Conservation (phyloP, 352 stramenopile genomes). For the Globisporangium echinulatum region DNA sequence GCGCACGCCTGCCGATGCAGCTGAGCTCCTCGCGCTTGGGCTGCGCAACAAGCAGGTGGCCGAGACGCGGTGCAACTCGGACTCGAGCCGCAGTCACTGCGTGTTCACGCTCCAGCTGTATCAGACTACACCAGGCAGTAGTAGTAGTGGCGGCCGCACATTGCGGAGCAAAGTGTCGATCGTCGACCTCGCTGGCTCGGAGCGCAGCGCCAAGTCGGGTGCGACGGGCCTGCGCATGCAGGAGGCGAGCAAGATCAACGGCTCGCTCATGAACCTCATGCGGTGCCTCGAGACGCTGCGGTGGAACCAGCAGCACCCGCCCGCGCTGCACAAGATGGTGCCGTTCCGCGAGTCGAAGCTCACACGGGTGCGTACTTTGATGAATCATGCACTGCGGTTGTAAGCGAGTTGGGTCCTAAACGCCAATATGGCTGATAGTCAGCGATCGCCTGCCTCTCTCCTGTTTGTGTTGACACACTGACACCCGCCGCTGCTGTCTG, state of each 20-base stretch:
- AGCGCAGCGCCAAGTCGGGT: slow-evolving; percentile 68
- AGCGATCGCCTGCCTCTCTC: no score
- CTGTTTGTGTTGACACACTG: no score
- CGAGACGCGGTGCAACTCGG: slow-evolving; percentile 85
- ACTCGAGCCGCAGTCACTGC: slow-evolving; percentile 89
- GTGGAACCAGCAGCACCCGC: slow-evolving; percentile 83
- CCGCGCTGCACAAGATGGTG: slow-evolving; percentile 85
- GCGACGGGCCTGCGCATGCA: slow-evolving; percentile 88
- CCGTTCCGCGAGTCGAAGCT: slow-evolving; percentile 97
- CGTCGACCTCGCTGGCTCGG: slow-evolving; percentile 91
- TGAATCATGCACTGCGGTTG: no score
- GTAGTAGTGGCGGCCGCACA: slow-evolving; percentile 11
- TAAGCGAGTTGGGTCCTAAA: no score
- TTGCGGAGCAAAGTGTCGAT: slow-evolving; percentile 81
- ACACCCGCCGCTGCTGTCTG: neutral
- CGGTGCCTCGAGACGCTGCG: slow-evolving; percentile 93
- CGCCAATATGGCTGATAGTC: no score
- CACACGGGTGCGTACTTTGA: slow-evolving; percentile 45
- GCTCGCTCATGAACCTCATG: slow-evolving; percentile 97
- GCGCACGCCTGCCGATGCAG: slow-evolving; percentile 53
- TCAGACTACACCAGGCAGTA: slow-evolving; percentile 8
- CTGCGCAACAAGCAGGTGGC: slow-evolving; percentile 73
- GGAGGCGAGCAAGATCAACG: slow-evolving; percentile 98
- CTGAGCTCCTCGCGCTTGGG: slow-evolving; percentile 66
- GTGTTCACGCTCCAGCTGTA: slow-evolving; percentile 86